These are phyloP conservation scores for Oryza rufipogon DNA, from an alignment of 176 grass and related monocot species.

Conservation along the genomic window DNA sequence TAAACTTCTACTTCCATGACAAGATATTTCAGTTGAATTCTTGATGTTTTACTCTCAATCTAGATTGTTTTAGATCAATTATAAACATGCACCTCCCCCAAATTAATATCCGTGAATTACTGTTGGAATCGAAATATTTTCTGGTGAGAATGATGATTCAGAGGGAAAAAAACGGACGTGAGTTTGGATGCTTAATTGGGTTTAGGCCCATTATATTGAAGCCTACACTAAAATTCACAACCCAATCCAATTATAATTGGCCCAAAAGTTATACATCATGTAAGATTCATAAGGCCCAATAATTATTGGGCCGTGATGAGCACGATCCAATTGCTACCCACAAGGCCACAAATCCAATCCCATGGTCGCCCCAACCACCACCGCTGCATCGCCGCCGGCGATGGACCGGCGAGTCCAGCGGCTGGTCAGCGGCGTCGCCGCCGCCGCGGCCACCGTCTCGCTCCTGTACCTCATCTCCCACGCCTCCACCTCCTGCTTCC, in stretches of 20 bases:
- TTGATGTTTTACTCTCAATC: not conserved
- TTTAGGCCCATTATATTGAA: not conserved
- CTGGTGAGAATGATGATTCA: too few relatives aligned
- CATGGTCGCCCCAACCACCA: not conserved
- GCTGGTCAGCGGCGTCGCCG: slow-evolving; percentile 44
- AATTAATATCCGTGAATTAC: too few relatives aligned
- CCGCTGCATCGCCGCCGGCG: slow-evolving; percentile 26
- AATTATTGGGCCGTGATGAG: not conserved
- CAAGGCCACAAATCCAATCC: not conserved
- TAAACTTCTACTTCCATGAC: not conserved
- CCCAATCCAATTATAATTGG: too few relatives aligned
- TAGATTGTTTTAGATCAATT: too few relatives aligned
- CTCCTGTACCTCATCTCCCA: slow-evolving; percentile 54
- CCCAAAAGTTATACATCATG: not conserved
- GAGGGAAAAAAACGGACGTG: too few relatives aligned
- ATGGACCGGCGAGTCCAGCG: slow-evolving; percentile 61
- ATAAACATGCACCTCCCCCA: too few relatives aligned
- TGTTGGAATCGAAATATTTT: too few relatives aligned
- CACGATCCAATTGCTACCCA: not conserved
- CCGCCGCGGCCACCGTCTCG: slow-evolving; percentile 53
- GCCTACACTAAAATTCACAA: not conserved
- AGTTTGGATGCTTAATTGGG: not conserved
- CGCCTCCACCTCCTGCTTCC: slow-evolving; percentile 46
- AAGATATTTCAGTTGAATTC: not conserved
- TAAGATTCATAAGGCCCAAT: not conserved